These are phyloP conservation scores for Solanum chaucha DNA, from an alignment of 257 asterid species.

Conservation along the genomic window DNA sequence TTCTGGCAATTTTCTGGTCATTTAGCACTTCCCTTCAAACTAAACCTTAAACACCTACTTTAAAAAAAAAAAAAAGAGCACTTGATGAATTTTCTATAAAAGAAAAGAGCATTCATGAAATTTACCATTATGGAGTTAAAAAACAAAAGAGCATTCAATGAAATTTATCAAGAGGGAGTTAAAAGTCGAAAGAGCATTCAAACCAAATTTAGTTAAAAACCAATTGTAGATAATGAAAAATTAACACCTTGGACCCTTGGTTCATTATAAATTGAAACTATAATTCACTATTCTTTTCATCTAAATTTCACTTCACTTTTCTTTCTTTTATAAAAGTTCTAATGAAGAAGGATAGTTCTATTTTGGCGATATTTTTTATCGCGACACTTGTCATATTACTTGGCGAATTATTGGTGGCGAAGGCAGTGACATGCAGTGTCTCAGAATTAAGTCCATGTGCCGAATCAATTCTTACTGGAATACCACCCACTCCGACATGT, in stretches of 20 bases:
- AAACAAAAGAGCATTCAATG: background rate
- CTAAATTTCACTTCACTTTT: background rate
- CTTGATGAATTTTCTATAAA: no score
- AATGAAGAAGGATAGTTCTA: background rate
- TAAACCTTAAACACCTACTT: no score
- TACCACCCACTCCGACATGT: slow-evolving; percentile 1
- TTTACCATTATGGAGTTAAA: background rate
- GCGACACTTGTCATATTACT: background rate
- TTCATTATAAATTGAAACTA: background rate
- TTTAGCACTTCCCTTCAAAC: no score
- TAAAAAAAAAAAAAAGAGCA: no score
- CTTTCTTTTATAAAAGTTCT: background rate
- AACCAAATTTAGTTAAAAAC: background rate
- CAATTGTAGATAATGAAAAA: background rate
- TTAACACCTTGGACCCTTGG: background rate
- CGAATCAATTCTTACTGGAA: background rate
- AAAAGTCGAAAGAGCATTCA: background rate
- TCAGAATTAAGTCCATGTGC: slow-evolving; percentile 9
- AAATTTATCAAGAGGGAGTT: background rate
- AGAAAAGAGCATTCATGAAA: no score
- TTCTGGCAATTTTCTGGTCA: no score
- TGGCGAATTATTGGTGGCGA: background rate
- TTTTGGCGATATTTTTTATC: background rate
- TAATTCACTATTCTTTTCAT: background rate
- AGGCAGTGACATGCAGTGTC: slow-evolving; percentile 8